Conservation (phyloP, 768 basidiomycete species). For the Tulasnella sp. region DNA sequence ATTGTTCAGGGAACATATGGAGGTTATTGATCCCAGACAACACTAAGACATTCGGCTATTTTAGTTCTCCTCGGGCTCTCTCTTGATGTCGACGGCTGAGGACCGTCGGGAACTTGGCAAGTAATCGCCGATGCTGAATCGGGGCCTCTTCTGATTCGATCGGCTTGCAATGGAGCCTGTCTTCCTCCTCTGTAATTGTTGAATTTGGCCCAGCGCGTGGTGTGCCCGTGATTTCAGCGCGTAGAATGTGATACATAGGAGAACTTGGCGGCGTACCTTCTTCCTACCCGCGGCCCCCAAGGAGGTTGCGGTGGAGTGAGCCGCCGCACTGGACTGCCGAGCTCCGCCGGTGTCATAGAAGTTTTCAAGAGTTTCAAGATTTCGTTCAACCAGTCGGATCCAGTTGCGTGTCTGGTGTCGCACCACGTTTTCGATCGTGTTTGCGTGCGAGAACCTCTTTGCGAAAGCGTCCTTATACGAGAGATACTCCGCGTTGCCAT, state of each 20-base stretch:
- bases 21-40: neutral
- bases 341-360: slow-evolving; percentile 4
- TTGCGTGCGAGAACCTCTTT: neutral
- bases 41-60: neutral
- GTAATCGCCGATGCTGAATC: neutral
- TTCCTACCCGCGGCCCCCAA: neutral
- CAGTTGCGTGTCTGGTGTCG: neutral
- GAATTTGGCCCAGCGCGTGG: neutral
- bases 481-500: slow-evolving; percentile 14
- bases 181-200: neutral
- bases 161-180: neutral
- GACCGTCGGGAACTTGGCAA: neutral
- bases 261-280: neutral
- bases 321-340: slow-evolving; percentile 1
- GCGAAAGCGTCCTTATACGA: slow-evolving; percentile 20
- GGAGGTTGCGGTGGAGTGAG: neutral
- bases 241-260: neutral
- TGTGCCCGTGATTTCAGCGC: neutral
- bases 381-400: slow-evolving; percentile 1
- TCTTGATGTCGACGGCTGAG: neutral
- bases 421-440: slow-evolving; percentile 3
- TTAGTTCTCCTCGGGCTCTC: neutral
- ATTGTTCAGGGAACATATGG: neutral
- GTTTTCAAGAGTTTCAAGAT: slow-evolving; percentile 3
- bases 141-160: neutral